These are phyloP conservation scores for Geotrichum bryndzae DNA, from an alignment of 1,139 yeast species.

Conservation along the genomic window DNA sequence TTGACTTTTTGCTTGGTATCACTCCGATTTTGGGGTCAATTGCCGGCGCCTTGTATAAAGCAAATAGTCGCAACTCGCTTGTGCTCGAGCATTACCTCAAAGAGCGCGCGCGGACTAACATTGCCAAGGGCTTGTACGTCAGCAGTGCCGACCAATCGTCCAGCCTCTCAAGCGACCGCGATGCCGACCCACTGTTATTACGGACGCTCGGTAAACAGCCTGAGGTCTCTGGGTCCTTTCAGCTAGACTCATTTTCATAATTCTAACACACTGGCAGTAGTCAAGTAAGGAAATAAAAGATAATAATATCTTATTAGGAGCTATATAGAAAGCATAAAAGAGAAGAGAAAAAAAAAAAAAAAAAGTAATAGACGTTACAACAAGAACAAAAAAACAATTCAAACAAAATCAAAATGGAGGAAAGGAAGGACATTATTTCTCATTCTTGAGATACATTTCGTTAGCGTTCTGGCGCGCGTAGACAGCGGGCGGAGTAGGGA, in stretches of 20 bases:
- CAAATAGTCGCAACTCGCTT: slow-evolving; percentile 67
- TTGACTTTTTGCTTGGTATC: slow-evolving; percentile 65
- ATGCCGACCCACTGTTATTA: background rate
- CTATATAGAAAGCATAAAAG: background rate
- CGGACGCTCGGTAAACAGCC: background rate
- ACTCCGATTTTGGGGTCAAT: slow-evolving; percentile 71
- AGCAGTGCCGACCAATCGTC: background rate
- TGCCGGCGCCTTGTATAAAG: slow-evolving; percentile 61
- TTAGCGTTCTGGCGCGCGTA: slow-evolving; percentile 27
- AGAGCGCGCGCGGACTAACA: slow-evolving; percentile 11
- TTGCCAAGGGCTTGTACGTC: slow-evolving; percentile 8
- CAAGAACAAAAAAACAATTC: background rate
- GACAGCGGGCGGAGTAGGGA: slow-evolving; percentile 44
- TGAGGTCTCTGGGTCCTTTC: background rate
- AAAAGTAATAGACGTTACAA: background rate
- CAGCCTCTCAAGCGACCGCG: background rate
- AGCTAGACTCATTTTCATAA: background rate
- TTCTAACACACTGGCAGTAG: background rate
- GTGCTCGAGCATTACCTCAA: slow-evolving; percentile 42
- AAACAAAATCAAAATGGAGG: background rate
- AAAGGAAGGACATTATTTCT: slow-evolving; percentile 3
- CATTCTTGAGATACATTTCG: slow-evolving; percentile 16
- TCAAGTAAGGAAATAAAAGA: background rate
- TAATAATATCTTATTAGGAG: background rate
- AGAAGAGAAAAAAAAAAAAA: background rate